Evolutionary conservation across 2,329 filamentous ascomycete genomes (phyloP).

Genomic region (Verruconis gallopava): DNA sequence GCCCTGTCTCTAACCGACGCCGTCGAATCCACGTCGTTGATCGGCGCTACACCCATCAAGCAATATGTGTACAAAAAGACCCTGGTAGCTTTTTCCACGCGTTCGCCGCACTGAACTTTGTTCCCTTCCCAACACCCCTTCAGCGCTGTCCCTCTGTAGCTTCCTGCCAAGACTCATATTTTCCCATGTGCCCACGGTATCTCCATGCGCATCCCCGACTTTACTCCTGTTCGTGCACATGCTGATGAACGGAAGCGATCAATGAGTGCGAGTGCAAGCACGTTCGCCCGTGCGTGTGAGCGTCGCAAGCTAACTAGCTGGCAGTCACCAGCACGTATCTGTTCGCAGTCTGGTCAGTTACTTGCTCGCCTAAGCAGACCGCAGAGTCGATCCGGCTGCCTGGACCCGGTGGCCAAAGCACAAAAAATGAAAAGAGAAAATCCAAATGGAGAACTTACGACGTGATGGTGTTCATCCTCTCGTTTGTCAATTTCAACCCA

Average conservation of each 20-base stretch:
- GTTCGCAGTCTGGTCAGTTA: background rate
- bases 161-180: too few relatives aligned
- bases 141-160: too few relatives aligned
- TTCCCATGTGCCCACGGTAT: too few relatives aligned
- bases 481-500: slow-evolving; percentile 84
- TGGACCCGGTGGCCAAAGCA: background rate
- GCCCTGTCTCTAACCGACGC: background rate
- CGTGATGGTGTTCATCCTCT: slow-evolving; percentile 69
- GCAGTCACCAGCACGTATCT: slow-evolving; percentile 30
- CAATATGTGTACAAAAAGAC: background rate
- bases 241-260: too few relatives aligned
- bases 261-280: too few relatives aligned
- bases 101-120: too few relatives aligned
- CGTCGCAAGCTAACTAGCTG: slow-evolving; percentile 19
- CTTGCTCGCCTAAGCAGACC: background rate
- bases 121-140: too few relatives aligned
- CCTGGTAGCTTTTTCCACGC: too few relatives aligned
- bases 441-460: slow-evolving; percentile 29
- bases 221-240: too few relatives aligned
- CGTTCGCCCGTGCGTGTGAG: too few relatives aligned
- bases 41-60: background rate
- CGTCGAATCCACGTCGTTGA: background rate
- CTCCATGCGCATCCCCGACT: too few relatives aligned
- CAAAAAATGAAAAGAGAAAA: background rate
- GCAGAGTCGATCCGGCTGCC: background rate